Base-by-base conservation (phyloP, 2,329 filamentous ascomycete species). In the Xylaria sp. region DNA sequence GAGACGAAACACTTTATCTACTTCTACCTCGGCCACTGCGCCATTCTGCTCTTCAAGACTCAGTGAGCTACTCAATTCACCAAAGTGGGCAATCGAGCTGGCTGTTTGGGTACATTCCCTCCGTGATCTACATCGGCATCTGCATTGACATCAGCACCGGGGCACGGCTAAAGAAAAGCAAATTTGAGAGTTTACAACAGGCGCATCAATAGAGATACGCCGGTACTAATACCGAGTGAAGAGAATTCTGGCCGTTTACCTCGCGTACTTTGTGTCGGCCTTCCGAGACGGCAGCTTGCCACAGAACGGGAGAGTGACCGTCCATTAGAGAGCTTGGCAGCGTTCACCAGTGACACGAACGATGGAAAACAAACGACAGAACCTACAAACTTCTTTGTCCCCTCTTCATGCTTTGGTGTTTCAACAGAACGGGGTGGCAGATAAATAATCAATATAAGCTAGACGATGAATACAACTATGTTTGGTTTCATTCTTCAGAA, bases 1-100 rank as follows among this genome's bases (percentile, higher is more conserved):
- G 96, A 98, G 83, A 98, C 96, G 34, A 98, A 98, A 85, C 96
- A 99, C 84, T 99, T 99, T 86, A 98, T 99, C 81, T 99, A 99
- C 86, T 99, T 99, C 86, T 99, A 99, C 85, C 92, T 99, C 69
- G 96, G 96, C 64, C 96, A 98, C 87, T 98, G 94, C 82, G 96
- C 96, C 69, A 98, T 99, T 80, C 88, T 99, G 66, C 90, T 99
- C 63, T 99, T 98, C 90, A 99, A 99, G 88, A 99, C 96, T 50
- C 95, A 98, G 89, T 98, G 90, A 55, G 23, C 23, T 9, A 37
- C 41, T 31, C 28, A 51, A 39, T 34, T 44, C 44, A 37, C 28
- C n/a, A 23, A 41, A 57, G 4, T n/a, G 52, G 63, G 28, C 41
- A 51, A 39, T 62, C 50, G 52, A 57, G 61, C 23, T 31, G 52